Evolutionary conservation across 257 asterid genomes (phyloP).

Genomic region (Solanum chilense): DNA sequence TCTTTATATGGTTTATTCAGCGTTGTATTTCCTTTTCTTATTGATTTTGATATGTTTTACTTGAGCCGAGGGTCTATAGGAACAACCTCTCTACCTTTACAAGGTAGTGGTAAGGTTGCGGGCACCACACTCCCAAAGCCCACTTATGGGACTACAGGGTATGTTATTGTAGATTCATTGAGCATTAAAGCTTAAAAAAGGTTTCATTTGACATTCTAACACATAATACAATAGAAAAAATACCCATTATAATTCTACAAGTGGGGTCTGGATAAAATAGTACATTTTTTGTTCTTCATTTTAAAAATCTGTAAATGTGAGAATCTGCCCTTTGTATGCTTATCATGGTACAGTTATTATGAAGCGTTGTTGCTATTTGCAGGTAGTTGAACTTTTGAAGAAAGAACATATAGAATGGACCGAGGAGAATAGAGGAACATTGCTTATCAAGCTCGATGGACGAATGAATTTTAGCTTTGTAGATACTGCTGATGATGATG

Average conservation of each 20-base stretch:
- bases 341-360: not conserved
- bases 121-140: not conserved
- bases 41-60: not conserved
- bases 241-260: not conserved
- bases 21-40: not conserved
- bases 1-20: not conserved
- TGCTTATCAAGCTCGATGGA: constrained; percentile 60
- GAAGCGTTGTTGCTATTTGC: constrained; percentile 3
- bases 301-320: not conserved
- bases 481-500: constrained; percentile 53
- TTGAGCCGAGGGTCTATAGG: not conserved
- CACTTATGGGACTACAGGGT: not conserved
- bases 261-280: not conserved
- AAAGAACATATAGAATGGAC: constrained; percentile 58
- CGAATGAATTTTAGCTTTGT: constrained; percentile 59
- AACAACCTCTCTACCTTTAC: not conserved
- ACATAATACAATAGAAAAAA: not conserved
- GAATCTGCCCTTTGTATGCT: not conserved
- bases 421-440: constrained; percentile 79
- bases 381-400: constrained; percentile 60
- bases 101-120: not conserved
- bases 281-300: not conserved
- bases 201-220: not conserved
- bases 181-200: not conserved
- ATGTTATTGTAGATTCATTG: not conserved